phyloP scores from a whole-genome alignment of 306 rosid genomes.

The Fragaria ananassa region DNA sequence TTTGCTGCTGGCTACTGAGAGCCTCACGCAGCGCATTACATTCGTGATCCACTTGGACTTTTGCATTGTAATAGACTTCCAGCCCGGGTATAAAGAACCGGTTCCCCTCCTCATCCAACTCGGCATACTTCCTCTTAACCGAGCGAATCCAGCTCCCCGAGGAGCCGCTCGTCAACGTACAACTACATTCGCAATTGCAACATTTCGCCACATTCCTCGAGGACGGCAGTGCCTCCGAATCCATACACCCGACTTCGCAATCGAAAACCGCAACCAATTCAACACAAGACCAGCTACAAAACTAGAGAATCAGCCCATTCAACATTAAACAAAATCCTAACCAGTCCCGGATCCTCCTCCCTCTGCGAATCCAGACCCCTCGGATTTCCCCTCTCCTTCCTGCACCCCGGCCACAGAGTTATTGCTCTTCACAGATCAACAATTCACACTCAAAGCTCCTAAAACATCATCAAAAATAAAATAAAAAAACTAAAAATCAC shows the following conservation, averaged over 20 bases:
- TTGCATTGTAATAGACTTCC: conserved; percentile 39
- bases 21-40: conserved; percentile 76
- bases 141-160: conserved; percentile 75
- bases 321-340: conserved; percentile 7
- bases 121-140: conserved; percentile 72
- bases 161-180: conserved; percentile 42
- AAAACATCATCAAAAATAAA: background rate
- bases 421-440: conserved; percentile 36
- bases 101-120: conserved; percentile 52
- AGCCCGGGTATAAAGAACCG: conserved; percentile 45
- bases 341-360: conserved; percentile 17
- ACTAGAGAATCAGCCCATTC: conserved; percentile 19
- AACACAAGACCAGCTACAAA: conserved; percentile 9
- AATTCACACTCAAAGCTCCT: conserved; percentile 41
- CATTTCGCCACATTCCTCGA: conserved; percentile 55
- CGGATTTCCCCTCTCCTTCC: conserved; percentile 29
- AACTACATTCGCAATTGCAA: conserved; percentile 62
- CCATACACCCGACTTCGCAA: conserved; percentile 48
- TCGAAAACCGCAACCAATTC: conserved; percentile 37
- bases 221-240: conserved; percentile 45
- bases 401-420: conserved; percentile 22
- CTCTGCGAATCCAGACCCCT: conserved; percentile 8
- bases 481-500: conserved; percentile 6
- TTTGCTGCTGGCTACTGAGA: conserved; percentile 62
- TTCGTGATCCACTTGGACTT: conserved; percentile 72